phyloP scores from a whole-genome alignment of 108 stramenopile species.

The Fragilaria crotonensis region DNA sequence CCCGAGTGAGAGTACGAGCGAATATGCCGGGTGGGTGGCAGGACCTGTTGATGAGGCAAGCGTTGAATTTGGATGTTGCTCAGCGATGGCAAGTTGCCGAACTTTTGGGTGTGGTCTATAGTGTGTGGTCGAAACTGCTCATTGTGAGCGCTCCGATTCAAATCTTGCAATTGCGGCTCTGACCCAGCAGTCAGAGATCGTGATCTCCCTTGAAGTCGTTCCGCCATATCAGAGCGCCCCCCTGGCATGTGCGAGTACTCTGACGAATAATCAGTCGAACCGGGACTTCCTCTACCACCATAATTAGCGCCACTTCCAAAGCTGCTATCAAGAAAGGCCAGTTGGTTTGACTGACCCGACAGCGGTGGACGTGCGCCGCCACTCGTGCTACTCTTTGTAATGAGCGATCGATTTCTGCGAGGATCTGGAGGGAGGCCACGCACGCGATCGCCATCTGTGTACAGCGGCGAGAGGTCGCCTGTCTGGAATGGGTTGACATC shows the following conservation, averaged over 20 bases:
- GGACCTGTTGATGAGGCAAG: neutral
- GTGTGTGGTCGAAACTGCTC: neutral
- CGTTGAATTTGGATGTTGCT: constrained; percentile 18
- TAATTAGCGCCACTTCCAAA: neutral
- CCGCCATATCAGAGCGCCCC: neutral
- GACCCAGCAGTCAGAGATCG: neutral
- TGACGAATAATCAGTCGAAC: neutral
- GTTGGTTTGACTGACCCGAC: neutral
- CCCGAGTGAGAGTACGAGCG: constrained; percentile 14
- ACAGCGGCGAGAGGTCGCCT: neutral
- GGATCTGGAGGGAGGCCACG: constrained; percentile 8
- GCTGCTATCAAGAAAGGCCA: neutral
- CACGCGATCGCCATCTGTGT: constrained; percentile 12
- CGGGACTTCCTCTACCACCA: neutral
- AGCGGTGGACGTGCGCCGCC: constrained; percentile 3
- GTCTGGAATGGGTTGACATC: neutral
- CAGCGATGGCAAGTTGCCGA: constrained; percentile 11
- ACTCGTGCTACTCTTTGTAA: neutral
- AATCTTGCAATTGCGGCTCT: neutral
- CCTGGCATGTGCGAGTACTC: too few species aligned
- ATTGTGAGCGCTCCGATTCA: neutral
- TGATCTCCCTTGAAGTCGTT: neutral
- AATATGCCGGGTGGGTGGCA: constrained; percentile 5
- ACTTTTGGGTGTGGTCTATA: constrained; percentile 12
- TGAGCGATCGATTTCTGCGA: neutral